These are phyloP conservation scores for Cystoisospora suis DNA, from an alignment of 169 alveolate genomes.

Conservation along the genomic window DNA sequence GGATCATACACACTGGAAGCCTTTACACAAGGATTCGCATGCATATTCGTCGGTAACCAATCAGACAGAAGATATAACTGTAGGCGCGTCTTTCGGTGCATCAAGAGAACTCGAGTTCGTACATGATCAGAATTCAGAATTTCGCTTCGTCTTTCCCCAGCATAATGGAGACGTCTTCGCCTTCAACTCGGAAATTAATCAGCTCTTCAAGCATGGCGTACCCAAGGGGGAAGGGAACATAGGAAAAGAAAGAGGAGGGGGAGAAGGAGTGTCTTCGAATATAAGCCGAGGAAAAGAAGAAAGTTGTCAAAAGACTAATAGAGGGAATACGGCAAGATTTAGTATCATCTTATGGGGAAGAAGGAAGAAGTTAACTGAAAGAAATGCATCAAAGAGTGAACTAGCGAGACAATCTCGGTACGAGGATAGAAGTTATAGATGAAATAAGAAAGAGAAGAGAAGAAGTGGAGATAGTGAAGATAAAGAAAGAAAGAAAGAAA, in stretches of 20 bases:
- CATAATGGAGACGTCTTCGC: slow-evolving; percentile 61
- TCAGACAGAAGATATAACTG: slow-evolving; percentile 69
- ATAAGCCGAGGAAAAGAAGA: not conserved
- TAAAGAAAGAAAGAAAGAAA: not conserved
- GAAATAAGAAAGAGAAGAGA: not conserved
- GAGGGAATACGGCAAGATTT: slow-evolving; percentile 43
- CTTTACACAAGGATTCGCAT: slow-evolving; percentile 73
- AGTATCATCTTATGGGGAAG: slow-evolving; percentile 64
- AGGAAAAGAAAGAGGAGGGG: not conserved
- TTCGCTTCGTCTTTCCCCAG: slow-evolving; percentile 57
- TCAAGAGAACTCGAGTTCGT: slow-evolving; percentile 68
- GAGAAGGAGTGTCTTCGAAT: not conserved
- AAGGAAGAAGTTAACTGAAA: slow-evolving; percentile 29
- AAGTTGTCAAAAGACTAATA: not conserved
- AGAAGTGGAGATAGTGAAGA: not conserved
- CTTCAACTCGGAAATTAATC: slow-evolving; percentile 45
- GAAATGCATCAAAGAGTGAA: slow-evolving; percentile 55
- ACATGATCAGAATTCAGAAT: not conserved
- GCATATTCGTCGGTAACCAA: slow-evolving; percentile 60
- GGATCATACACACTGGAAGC: slow-evolving; percentile 74
- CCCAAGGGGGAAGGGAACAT: slow-evolving; percentile 24
- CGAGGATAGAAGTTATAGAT: not conserved
- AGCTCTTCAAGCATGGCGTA: slow-evolving; percentile 63
- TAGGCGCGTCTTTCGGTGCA: slow-evolving; percentile 75
- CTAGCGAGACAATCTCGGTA: not conserved